Evolutionary conservation across 305 asterid genomes (phyloP).

Genomic region (Fraxinus velutina): DNA sequence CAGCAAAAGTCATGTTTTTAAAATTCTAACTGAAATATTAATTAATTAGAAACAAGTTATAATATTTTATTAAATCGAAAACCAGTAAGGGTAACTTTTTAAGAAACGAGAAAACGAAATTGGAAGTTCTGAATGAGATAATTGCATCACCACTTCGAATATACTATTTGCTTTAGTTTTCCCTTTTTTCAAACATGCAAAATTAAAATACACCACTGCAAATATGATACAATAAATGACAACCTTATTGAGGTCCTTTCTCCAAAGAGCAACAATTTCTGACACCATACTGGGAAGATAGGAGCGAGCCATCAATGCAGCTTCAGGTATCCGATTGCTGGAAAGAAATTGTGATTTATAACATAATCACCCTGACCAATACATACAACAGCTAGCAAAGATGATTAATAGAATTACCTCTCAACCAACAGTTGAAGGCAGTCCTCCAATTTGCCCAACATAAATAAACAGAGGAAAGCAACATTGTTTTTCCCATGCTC

Average conservation of each 20-base stretch:
- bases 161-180: conserved; percentile 6
- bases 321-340: conserved; percentile 99
- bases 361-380: conserved; percentile 10
- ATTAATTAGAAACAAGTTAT: not conserved
- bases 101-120: not conserved
- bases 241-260: conserved; percentile 87
- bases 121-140: not conserved
- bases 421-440: conserved; percentile 91
- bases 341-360: conserved; percentile 21
- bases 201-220: conserved; percentile 15
- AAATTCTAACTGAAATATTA: not conserved
- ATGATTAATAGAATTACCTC: conserved; percentile 46
- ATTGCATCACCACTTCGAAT: not conserved
- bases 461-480: conserved; percentile 88
- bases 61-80: not conserved
- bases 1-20: not conserved
- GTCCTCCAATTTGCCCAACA: conserved; percentile 88
- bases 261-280: conserved; percentile 89
- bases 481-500: conserved; percentile 92
- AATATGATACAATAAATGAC: conserved; percentile 1
- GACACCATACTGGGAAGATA: conserved; percentile 99
- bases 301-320: conserved; percentile 99
- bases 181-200: conserved; percentile 1
- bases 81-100: not conserved
- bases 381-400: conserved; percentile 12